Base-by-base conservation (phyloP, 352 stramenopile species). In the Phytophthora chlamydospora region DNA sequence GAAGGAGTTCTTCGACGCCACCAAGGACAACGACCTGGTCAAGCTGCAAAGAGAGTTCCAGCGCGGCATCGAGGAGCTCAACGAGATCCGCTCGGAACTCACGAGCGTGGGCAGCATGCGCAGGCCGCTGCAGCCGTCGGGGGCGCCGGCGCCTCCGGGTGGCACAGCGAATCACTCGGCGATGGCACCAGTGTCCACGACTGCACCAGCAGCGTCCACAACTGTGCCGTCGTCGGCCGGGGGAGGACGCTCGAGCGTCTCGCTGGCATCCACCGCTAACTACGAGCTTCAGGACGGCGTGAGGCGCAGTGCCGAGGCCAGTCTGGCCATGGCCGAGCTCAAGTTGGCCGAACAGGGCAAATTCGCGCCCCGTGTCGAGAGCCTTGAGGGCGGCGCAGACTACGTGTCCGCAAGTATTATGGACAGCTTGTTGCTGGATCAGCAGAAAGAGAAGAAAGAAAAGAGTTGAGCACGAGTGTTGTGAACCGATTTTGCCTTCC, bases 1-100 rank as follows among this genome's bases (percentile, higher is more conserved):
- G 65, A 85, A 90, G 42, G 81, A 93, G 70, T 93, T 91, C 63
- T 93, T 91, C 46, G 80, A 93, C 67, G 84, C 81, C 19, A 93
- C 84, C 1, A 88, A 84, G 38, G 78, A 91, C 76, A 89, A 84
- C 45, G 77, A 93, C 34, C 76, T 93, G 5, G 78, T 93, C 62
- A 89, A 89, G 71, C 58, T 93, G 21, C 84, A 93, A 76, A 68
- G 78, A 39, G 79, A 93, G 48, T 87, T 93, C 48, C 84, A 93
- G 64, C 77, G 80, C 12, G 84, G 84, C 12, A 85, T 93, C 24
- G 78, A 87, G 10, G 84, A 93, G 71, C 72, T 93, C 27, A 93
- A 93, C 48, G 76, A 91, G 57, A 93, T 93, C 51, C 81, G 84
- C 9, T 79, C 72, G 14, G 84, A 93, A 59, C 68, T 93, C 38